These are phyloP conservation scores for Stagonosporopsis cucurbitacearum DNA, from an alignment of 2,329 filamentous ascomycete species.

Conservation along the genomic window DNA sequence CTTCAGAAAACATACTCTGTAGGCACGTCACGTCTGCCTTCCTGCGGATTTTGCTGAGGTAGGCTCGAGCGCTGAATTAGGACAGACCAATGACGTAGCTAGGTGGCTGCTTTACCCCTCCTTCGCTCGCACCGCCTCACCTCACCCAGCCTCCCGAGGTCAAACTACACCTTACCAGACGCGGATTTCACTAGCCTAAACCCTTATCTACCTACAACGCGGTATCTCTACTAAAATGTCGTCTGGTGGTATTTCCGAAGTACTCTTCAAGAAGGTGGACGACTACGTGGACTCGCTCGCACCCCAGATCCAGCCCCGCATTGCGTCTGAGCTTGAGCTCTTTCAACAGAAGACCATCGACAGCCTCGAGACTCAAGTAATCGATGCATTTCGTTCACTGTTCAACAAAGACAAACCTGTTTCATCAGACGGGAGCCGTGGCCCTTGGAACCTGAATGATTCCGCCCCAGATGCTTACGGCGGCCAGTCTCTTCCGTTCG, in stretches of 20 bases:
- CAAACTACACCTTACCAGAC: constrained; percentile 15
- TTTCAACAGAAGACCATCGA: constrained; percentile 44
- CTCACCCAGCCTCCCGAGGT: constrained; percentile 2
- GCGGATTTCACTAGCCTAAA: constrained; percentile 1
- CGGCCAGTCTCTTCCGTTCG: constrained; percentile 38
- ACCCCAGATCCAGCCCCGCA: constrained; percentile 42
- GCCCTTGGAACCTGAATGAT: constrained; percentile 34
- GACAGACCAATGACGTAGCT: neutral
- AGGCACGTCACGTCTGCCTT: no score
- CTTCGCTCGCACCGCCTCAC: constrained; percentile 11
- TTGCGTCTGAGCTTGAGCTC: constrained; percentile 36
- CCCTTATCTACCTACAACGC: constrained; percentile 1
- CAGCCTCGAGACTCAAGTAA: constrained; percentile 38
- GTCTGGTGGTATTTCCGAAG: constrained; percentile 30
- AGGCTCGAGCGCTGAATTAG: neutral
- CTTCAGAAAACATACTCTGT: no score
- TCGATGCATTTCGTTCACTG: constrained; percentile 38
- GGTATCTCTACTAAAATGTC: constrained; percentile 21
- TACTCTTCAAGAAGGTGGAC: constrained; percentile 37
- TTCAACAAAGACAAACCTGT: constrained; percentile 31
- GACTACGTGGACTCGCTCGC: constrained; percentile 41
- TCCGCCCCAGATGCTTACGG: constrained; percentile 39
- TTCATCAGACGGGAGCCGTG: constrained; percentile 26
- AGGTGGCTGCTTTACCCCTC: constrained; percentile 3
- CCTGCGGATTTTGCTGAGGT: neutral